Base-by-base conservation (phyloP, 495 filamentous ascomycete genomes). In the Penicillium verhagenii region DNA sequence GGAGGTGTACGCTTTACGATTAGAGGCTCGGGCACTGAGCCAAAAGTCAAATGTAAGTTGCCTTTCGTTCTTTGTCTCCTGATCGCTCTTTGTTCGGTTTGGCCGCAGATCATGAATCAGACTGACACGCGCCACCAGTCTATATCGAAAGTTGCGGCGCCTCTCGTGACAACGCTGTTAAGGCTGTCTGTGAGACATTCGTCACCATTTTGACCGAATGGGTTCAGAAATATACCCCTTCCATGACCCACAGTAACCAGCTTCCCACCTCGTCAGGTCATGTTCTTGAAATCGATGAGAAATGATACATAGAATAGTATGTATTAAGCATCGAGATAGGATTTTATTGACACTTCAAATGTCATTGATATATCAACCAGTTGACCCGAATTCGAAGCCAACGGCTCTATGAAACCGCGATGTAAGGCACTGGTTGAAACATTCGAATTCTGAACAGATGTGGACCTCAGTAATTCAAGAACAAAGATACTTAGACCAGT, bases 11-110 rank as follows among this genome's bases (percentile, higher is more conserved):
- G 81, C 38, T 87, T 89, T 64, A 90, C 86, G 2, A 74, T 87
- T 25, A 72, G 87, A 60, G 84, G 80, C 5, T 88, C 84, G 1
- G 87, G 87, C 5, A 90, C 87, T 2, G 87, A 90, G 66, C 87
- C 87, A 1, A 86, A 86, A 64, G 83, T 85, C 35, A 86, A 86
- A 62, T 69, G 82, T 83, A 70, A 61, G 75, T 61, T 47, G 26
- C 31, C 47, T 23, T 43, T 21, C 10, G n/a, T 16, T 11, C 20
- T 8, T 45, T 26, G 20, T 26, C 16, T 4, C 42, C 20, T 16
- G 6, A 7, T 16, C 14, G 13, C 14, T 18, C 3, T 39, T 16
- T 25, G 23, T 23, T 6, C 23, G 1, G 31, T 25, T 9, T 6
- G 31, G 11, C 20, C 20, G 40, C 18, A 28, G 14, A 13, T 11